Conservation (phyloP, 2,329 filamentous ascomycete genomes). For the Aspergillus luchuensis region DNA sequence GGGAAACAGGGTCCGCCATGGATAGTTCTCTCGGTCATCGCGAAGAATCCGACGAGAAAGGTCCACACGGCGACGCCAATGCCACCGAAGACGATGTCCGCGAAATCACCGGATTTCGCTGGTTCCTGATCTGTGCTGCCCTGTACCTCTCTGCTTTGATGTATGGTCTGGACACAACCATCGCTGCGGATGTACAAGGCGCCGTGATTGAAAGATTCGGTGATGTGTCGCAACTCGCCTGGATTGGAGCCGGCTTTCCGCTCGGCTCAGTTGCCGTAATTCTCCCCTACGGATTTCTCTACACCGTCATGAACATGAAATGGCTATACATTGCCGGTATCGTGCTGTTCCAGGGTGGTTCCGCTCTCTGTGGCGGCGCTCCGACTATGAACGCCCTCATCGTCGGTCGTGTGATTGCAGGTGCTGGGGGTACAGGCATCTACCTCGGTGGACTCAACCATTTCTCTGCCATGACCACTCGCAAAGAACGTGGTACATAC, state of each 20-base stretch:
- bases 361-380: constrained; percentile 46
- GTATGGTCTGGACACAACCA: constrained; percentile 49
- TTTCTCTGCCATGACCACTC: constrained; percentile 7
- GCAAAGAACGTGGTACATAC: constrained; percentile 1
- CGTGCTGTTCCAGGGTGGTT: constrained; percentile 31
- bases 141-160: constrained; percentile 43
- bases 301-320: constrained; percentile 48
- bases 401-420: constrained; percentile 36
- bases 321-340: constrained; percentile 36
- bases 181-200: constrained; percentile 52
- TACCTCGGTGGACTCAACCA: constrained; percentile 23
- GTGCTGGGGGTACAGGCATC: constrained; percentile 33
- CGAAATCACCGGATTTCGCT: constrained; percentile 13
- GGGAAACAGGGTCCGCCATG: not conserved
- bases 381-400: constrained; percentile 52
- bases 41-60: not conserved
- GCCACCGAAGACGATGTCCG: not conserved
- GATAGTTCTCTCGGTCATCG: not conserved
- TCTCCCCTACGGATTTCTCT: constrained; percentile 30
- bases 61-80: not conserved
- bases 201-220: constrained; percentile 44
- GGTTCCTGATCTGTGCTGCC: constrained; percentile 25
- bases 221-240: constrained; percentile 43
- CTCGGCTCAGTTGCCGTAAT: constrained; percentile 47
- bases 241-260: constrained; percentile 47